Evolutionary conservation across 345 rosid genomes (phyloP).

Genomic region (Brassica carinata): DNA sequence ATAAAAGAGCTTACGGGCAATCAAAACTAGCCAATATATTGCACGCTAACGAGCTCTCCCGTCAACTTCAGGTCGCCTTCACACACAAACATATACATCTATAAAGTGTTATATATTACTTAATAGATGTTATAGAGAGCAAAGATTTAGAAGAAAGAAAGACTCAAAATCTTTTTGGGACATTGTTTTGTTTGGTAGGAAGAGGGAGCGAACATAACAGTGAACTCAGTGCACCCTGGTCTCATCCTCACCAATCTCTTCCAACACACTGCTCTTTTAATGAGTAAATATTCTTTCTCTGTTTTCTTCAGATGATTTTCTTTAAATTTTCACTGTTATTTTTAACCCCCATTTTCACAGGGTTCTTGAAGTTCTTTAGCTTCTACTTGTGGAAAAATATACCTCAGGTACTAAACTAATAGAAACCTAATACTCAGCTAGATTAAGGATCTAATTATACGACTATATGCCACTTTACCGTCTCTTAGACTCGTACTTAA

Average conservation of each 20-base stretch:
- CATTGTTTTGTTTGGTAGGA: constrained; percentile 49
- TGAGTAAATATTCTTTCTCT: constrained; percentile 55
- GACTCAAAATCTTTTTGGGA: neutral
- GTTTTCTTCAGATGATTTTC: neutral
- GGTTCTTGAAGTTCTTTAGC: constrained; percentile 55
- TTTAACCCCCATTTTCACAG: constrained; percentile 41
- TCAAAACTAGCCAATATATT: constrained; percentile 90
- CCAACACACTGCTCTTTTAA: constrained; percentile 55
- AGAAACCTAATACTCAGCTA: neutral
- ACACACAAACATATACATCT: constrained; percentile 7
- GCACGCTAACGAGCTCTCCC: constrained; percentile 85
- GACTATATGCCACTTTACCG: neutral
- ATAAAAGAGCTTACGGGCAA: constrained; percentile 91
- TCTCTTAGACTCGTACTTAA: neutral
- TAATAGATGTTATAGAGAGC: neutral
- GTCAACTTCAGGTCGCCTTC: constrained; percentile 66
- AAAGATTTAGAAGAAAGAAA: constrained; percentile 22
- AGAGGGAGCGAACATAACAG: constrained; percentile 78
- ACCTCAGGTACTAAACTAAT: constrained; percentile 59
- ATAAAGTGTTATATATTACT: constrained; percentile 9
- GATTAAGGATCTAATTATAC: neutral
- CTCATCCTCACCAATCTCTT: constrained; percentile 87
- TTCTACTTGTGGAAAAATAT: constrained; percentile 81
- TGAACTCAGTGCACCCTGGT: constrained; percentile 92
- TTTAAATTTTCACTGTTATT: neutral